Evolutionary conservation across 306 rosid genomes (phyloP).

Genomic region (Cucurbita moschata): DNA sequence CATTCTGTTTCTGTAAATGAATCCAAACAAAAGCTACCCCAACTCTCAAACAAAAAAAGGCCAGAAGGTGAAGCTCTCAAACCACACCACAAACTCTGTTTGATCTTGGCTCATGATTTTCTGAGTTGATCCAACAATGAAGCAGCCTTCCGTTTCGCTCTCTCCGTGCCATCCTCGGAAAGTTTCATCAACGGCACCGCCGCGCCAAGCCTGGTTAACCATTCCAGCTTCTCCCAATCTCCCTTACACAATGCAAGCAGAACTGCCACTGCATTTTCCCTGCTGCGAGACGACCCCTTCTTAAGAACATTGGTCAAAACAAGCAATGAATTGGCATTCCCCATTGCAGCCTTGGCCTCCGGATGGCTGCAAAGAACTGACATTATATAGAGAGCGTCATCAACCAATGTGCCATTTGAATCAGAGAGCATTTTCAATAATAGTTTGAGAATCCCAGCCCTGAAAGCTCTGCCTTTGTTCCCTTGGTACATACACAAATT

Average conservation of each 20-base stretch:
- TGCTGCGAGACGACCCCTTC: slow-evolving; percentile 66
- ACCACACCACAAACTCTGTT: background rate
- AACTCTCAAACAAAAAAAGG: background rate
- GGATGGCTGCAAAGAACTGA: slow-evolving; percentile 81
- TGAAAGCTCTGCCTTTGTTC: slow-evolving; percentile 76
- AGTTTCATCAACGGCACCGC: slow-evolving; percentile 67
- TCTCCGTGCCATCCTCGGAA: slow-evolving; percentile 58
- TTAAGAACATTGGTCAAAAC: slow-evolving; percentile 67
- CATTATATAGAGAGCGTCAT: slow-evolving; percentile 79
- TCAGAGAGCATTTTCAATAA: slow-evolving; percentile 76
- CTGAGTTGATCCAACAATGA: slow-evolving; percentile 76
- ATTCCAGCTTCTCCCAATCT: slow-evolving; percentile 56
- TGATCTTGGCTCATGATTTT: slow-evolving; percentile 10
- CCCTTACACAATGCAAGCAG: slow-evolving; percentile 75
- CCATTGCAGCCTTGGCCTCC: slow-evolving; percentile 63
- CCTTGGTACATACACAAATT: slow-evolving; percentile 86
- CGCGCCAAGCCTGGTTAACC: slow-evolving; percentile 72
- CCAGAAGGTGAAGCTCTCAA: background rate
- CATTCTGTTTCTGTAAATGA: background rate
- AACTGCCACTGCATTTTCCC: slow-evolving; percentile 80
- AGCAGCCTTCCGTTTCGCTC: slow-evolving; percentile 80
- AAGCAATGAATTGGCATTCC: slow-evolving; percentile 72
- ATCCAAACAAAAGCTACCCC: no score
- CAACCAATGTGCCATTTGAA: slow-evolving; percentile 60
- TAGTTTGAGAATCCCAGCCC: slow-evolving; percentile 58